Percentiles rank a stretch among this genome's conserved stretches.
These are phyloP conservation scores for Colletotrichum camelliae DNA, from an alignment of 2,329 filamentous ascomycete species.

Conservation along the genomic window DNA sequence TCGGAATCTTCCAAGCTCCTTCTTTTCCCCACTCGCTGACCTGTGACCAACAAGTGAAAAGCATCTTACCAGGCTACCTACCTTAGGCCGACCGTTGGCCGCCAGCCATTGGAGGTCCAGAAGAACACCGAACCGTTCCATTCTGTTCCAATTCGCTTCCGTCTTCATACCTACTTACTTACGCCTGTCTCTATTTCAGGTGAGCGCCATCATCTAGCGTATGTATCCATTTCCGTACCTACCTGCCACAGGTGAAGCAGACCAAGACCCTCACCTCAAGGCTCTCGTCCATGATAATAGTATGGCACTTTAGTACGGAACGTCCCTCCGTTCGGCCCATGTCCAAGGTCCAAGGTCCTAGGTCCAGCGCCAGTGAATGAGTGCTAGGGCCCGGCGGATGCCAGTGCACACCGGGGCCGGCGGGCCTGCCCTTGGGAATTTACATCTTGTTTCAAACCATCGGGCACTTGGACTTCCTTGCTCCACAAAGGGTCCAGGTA, in stretches of 20 bases:
- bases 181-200: neutral
- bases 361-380: neutral
- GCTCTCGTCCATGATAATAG: neutral
- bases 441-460: slow-evolving; percentile 15
- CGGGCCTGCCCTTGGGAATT: slow-evolving; percentile 1
- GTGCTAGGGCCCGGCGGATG: neutral
- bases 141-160: neutral
- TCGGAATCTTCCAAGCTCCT: neutral
- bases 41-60: neutral
- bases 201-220: neutral
- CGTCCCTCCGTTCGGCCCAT: neutral
- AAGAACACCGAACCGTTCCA: neutral
- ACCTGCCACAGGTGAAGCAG: neutral
- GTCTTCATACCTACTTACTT: neutral
- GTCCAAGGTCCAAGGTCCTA: neutral
- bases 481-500: slow-evolving; percentile 10
- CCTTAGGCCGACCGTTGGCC: neutral
- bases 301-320: neutral
- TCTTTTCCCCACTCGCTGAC: neutral
- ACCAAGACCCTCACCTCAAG: neutral
- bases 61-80: neutral
- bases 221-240: neutral
- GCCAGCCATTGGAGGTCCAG: neutral
- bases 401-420: neutral
- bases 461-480: neutral